Base-by-base conservation (phyloP, 2,329 filamentous ascomycete genomes). In the Penicillium freii region DNA sequence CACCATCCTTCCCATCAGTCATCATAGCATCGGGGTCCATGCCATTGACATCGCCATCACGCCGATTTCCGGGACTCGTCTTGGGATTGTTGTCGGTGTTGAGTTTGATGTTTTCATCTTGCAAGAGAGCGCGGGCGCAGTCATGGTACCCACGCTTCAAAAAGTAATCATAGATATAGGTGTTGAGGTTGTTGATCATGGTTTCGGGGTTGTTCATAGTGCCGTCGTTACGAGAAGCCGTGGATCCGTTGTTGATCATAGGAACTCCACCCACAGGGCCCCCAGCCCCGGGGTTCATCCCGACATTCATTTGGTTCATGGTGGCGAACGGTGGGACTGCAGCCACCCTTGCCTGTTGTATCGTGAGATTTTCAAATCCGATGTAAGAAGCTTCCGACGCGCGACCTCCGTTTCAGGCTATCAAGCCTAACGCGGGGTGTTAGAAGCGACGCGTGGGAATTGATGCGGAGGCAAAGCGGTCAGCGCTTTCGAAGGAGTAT, bases 131-230 rank as follows among this genome's bases (percentile, higher is more conserved):
- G 66, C 91, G 86, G 64, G 94, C 94, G 72, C 90, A 88, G 64
- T 94, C 90, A 71, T 84, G 88, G 83, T 96, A 91, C 66, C 87
- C 84, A 73, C 91, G 89, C 69, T 90, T 91, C 64, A 97, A 80
- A 64, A 97, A 93, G 72, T 87, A 87, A 73, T 87, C 84, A 75
- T 87, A 88, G 65, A 88, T 87, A 74, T 85, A 86, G 50, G 84
- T 87, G 73, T 87, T 86, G 58, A 87, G 77, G 53, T 74, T 75
- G 62, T 67, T 71, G 64, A 75, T 73, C 67, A 75, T 71, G 31
- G 60, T 62, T 49, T 76, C 73, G 47, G 73, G 69, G 42, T 66
- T 71, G 58, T 69, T 71, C 64, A 76, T 74, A 59, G 74, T 75
- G 53, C 66, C 66, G 59, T 77, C 71, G 54, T 74, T 72, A 68